phyloP scores from a whole-genome alignment of 164 flowering plant species.

The Magnolia kwangsiensis region DNA sequence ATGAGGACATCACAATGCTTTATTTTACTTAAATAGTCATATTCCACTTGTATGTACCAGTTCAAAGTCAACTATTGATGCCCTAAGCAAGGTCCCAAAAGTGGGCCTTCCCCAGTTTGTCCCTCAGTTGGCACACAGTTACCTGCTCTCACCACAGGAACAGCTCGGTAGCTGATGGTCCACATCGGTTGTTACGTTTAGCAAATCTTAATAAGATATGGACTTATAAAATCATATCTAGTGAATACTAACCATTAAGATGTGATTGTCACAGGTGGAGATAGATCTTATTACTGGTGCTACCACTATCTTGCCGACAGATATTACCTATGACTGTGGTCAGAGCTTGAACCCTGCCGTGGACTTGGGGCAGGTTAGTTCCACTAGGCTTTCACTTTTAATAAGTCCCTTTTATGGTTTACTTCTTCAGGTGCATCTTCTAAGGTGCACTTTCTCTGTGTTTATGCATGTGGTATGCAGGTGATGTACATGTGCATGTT shows the following conservation, averaged over 20 bases:
- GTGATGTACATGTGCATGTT: too few species aligned
- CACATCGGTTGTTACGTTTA: too few species aligned
- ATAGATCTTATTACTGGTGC: conserved; percentile 80
- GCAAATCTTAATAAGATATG: neutral
- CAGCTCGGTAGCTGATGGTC: too few species aligned
- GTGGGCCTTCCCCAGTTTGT: too few species aligned
- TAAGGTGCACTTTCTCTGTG: too few species aligned
- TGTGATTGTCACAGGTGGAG: conserved; percentile 58
- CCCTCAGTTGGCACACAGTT: too few species aligned
- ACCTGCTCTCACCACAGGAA: too few species aligned
- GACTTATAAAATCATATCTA: neutral
- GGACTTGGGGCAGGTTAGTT: conserved; percentile 84
- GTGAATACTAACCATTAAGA: neutral
- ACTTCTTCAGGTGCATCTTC: too few species aligned
- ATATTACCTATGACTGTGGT: conserved; percentile 87
- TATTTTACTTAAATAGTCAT: too few species aligned
- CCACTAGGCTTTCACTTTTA: neutral
- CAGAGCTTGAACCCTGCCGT: conserved; percentile 94
- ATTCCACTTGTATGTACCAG: neutral
- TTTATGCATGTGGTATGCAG: too few species aligned
- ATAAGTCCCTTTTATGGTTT: too few species aligned
- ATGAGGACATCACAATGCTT: too few species aligned
- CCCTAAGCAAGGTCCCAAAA: neutral
- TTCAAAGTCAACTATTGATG: neutral
- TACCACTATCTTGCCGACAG: conserved; percentile 61